Evolutionary conservation across 2,329 filamentous ascomycete species (phyloP), one percentile per base, ranked within the genome.

Genomic region (Aotearoamyces nothofagi): DNA sequence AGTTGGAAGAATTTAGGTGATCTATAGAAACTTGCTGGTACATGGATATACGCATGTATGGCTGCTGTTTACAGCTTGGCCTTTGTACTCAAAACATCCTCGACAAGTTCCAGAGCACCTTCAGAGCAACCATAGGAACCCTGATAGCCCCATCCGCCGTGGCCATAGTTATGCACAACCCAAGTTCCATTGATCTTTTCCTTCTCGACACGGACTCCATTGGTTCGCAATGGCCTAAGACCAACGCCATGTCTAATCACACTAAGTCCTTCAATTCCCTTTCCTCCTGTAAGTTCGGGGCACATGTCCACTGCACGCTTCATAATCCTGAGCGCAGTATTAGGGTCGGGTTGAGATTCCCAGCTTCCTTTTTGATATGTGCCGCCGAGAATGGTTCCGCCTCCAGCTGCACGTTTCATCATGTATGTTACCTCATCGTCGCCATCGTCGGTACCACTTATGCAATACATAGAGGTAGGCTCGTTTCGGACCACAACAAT

Each of bases 111-210:
- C 2, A 78, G 63, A 1, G 73, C 75, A 17, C 63, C 58, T 44
- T 75, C 61, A 1, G 78, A 69, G 49, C 77, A 82, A 1, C 79
- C 80, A 51, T 78, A 87, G 4, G 60, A 65, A 15, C 56, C 54
- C 42, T 71, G 66, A 39, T 69, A 80, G 3, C 75, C 76, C 51
- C 66, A 69, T 0, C 69, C 68, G 8, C 61, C 69, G 48, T 71
- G 66, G 1, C 68, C 69, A 47, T 73, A 73, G 36, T 69, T 66
- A 46, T 75, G 70, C 23, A 76, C 66, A 3, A 72, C 61, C 42
- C 57, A 58, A 2, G 62, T 51, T 3, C 58, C 63, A 29, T 59
- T 54, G 23, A 78, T 59, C 22, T 53, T 57, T 42, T 79, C 73
- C 41, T 57, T 68, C 47, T 78, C 74, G 26, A 79, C 55, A 26